Base-by-base conservation (phyloP, 2,329 filamentous ascomycete genomes). In the Botryotinia calthae region DNA sequence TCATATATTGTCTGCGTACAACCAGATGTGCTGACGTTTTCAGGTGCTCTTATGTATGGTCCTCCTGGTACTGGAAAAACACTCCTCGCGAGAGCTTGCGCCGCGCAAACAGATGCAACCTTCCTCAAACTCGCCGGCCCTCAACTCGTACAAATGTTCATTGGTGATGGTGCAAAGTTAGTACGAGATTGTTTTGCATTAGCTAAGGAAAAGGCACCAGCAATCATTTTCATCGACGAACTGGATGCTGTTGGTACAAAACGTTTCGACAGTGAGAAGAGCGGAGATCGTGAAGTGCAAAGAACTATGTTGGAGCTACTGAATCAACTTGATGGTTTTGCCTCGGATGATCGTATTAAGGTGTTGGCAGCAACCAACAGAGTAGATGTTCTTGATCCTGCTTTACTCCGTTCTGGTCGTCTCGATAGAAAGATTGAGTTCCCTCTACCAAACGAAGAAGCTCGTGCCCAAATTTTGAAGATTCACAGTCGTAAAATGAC, bases 161-260 rank as follows among this genome's bases (percentile, higher is more conserved):
- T 99, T 58, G 96, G 96, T 82, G 97, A 99, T 78, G 96, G 96
- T 80, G 96, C 97, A 61, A 99, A 99, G 85, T 89, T 99, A 44
- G 96, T 99, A 59, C 93, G 96, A 73, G 96, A 99, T 85, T 97
- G 94, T 84, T 99, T 99, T 82, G 96, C 96, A 2, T 87, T 99
- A 22, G 96, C 96, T 71, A 99, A 99, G 83, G 96, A 99, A 84
- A 99, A 99, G 87, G 96, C 96, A 0, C 97, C 96, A 0, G 94
- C 96, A 73, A 99, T 99, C 83, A 99, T 99, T 83, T 99, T 99
- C 87, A 98, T 99, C 80, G 96, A 99, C 84, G 96, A 99, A 84
- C 86, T 99, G 76, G 96, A 99, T 82, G 96, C 96, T 73, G 92
- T 99, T n/a, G 96, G 96, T 77, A 98, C 95, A 71, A 98, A 98